Evolutionary conservation across 2,329 filamentous ascomycete genomes (phyloP), one percentile per base, ranked within the genome.

Genomic region (Chalara sp.): DNA sequence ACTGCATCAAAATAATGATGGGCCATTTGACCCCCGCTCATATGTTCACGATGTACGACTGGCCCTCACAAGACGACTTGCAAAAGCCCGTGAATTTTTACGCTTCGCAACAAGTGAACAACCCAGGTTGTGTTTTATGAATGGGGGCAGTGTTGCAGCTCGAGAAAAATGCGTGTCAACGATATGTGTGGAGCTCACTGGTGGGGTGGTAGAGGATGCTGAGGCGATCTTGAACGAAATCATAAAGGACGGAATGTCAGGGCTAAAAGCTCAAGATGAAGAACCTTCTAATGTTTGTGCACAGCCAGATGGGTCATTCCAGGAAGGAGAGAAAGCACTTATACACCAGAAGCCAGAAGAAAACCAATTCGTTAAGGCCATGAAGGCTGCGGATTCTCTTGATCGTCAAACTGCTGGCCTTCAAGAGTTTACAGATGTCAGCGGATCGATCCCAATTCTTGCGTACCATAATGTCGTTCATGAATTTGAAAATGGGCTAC

Each of bases 111-210:
- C 70, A 1, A 61, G 68, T 7, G 64, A 66, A 47, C 72, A 72
- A 52, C 80, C 76, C 56, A 74, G 75, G 51, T 63, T 84, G 5
- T 80, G 82, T 6, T 82, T 85, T 56, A 68, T 81, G 64, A 75
- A 81, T 48, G 81, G 81, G 3, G 80, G 81, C 7, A 78, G 76
- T 3, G 70, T 76, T 7, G 70, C 74, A 50, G 80, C 80, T 1
- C 74, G 76, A 48, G 66, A 74, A 5, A 67, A 74, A 29, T 84
- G 80, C 58, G 72, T 84, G 50, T 66, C 68, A 35, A 68, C 70
- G 32, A 81, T 85, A 47, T 75, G 75, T 62, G 65, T 76, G 47
- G 68, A 79, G 52, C 65, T 76, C 49, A 78, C 76, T 1, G 60
- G 70, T 39, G 79, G 77, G 2, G 70, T 80, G 56, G 57, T 72